Percentiles rank a stretch among this genome's conserved stretches.
These are phyloP conservation scores for Rhodotorula sp. DNA, from an alignment of 1,284 basidiomycete species.

Conservation along the genomic window DNA sequence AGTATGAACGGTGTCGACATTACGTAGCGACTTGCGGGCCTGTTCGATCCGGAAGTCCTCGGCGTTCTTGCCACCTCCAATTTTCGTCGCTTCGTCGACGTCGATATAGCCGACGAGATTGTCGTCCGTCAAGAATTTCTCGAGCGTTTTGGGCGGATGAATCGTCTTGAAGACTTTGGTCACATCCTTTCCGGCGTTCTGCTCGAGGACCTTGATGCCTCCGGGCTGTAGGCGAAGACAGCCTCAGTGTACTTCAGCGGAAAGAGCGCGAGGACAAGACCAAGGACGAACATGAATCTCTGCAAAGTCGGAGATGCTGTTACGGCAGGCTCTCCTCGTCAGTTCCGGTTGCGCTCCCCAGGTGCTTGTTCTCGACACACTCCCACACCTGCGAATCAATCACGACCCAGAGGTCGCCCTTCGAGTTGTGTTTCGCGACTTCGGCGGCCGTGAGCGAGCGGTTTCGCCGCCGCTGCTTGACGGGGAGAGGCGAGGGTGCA, in stretches of 20 bases:
- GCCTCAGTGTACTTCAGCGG: no score
- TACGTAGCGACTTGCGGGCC: slow-evolving; percentile 8
- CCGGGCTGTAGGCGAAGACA: slow-evolving; percentile 10
- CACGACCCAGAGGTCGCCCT: slow-evolving; percentile 75
- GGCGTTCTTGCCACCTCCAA: slow-evolving; percentile 14
- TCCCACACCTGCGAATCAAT: slow-evolving; percentile 74
- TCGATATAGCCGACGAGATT: slow-evolving; percentile 24
- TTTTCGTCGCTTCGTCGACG: slow-evolving; percentile 16
- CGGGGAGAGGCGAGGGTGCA: not conserved
- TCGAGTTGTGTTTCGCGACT: slow-evolving; percentile 57
- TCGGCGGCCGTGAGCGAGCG: slow-evolving; percentile 45
- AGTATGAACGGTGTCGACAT: slow-evolving; percentile 28
- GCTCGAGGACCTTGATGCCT: slow-evolving; percentile 16
- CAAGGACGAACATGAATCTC: slow-evolving; percentile 17
- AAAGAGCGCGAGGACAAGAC: no score
- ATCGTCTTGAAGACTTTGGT: slow-evolving; percentile 11
- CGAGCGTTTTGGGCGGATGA: slow-evolving; percentile 4
- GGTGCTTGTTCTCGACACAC: slow-evolving; percentile 3
- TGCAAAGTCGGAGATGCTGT: slow-evolving; percentile 33
- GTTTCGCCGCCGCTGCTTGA: not conserved
- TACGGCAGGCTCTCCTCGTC: not conserved
- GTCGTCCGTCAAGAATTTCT: slow-evolving; percentile 5
- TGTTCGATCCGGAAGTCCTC: slow-evolving; percentile 16
- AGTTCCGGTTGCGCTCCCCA: not conserved
- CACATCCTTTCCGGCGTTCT: slow-evolving; percentile 26